These are phyloP conservation scores for Meyerozyma guilliermondii DNA, from an alignment of 1,139 yeast genomes.

Conservation along the genomic window DNA sequence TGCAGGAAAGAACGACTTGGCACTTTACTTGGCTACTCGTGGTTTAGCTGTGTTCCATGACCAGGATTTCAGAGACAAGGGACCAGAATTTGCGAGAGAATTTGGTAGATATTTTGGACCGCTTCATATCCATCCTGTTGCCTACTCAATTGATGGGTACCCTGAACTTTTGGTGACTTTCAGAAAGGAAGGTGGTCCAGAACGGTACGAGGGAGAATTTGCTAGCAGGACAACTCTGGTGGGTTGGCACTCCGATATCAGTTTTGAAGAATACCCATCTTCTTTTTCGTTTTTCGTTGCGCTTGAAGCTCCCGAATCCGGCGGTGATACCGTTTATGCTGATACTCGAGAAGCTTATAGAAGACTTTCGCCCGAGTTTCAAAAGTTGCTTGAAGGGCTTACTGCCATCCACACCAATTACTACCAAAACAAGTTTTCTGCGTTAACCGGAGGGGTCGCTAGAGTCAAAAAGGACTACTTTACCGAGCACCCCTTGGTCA, in stretches of 20 bases:
- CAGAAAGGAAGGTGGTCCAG: conserved; percentile 23
- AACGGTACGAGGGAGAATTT: conserved; percentile 18
- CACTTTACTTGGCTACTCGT: conserved; percentile 26
- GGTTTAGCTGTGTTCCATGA: conserved; percentile 27
- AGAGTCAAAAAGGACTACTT: conserved; percentile 18
- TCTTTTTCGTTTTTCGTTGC: conserved; percentile 28
- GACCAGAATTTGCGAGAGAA: conserved; percentile 22
- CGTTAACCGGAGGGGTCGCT: conserved; percentile 11
- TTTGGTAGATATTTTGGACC: conserved; percentile 29
- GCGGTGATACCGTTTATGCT: conserved; percentile 31
- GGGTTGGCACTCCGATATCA: conserved; percentile 29
- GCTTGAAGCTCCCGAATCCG: conserved; percentile 26
- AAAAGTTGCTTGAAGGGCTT: conserved; percentile 23
- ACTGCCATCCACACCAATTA: conserved; percentile 22
- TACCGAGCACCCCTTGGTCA: conserved; percentile 25
- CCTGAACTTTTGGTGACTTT: conserved; percentile 28
- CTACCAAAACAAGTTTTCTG: conserved; percentile 18
- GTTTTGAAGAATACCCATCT: conserved; percentile 28
- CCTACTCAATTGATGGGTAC: conserved; percentile 19
- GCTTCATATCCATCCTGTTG: conserved; percentile 28
- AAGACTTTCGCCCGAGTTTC: conserved; percentile 25
- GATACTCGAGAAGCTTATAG: conserved; percentile 29
- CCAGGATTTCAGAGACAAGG: conserved; percentile 29
- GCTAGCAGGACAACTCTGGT: conserved; percentile 12
- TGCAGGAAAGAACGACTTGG: conserved; percentile 28